Conservation (phyloP, 2,329 filamentous ascomycete species). For the Sporothrix pseudoabietina region DNA sequence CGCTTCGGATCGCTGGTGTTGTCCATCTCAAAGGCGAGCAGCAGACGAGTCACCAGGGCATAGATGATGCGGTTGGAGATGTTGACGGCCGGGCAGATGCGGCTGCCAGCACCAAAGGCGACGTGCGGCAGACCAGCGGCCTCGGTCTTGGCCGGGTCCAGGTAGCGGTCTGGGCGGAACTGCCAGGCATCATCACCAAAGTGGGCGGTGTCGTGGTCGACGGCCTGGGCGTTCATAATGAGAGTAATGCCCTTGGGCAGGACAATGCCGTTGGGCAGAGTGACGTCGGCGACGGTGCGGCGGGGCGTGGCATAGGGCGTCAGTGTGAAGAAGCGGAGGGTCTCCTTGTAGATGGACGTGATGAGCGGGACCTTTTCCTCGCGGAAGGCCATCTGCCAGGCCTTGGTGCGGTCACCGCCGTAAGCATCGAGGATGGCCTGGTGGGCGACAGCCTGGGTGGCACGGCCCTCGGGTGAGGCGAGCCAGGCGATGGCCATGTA, state of each 20-base stretch:
- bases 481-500: slow-evolving; percentile 26
- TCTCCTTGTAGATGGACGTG: slow-evolving; percentile 18
- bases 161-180: slow-evolving; percentile 23
- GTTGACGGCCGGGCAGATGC: slow-evolving; percentile 26
- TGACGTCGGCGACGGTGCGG: slow-evolving; percentile 22
- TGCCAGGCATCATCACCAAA: slow-evolving; percentile 22
- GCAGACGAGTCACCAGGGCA: slow-evolving; percentile 15
- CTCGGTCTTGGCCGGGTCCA: slow-evolving; percentile 14
- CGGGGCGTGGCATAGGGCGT: slow-evolving; percentile 21
- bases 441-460: slow-evolving; percentile 13
- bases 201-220: slow-evolving; percentile 14
- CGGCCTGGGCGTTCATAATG: slow-evolving; percentile 24
- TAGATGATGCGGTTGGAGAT: slow-evolving; percentile 25
- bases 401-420: slow-evolving; percentile 23
- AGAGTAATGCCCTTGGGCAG: slow-evolving; percentile 23
- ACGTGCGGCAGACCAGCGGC: slow-evolving; percentile 17
- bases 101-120: slow-evolving; percentile 22
- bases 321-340: slow-evolving; percentile 25
- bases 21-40: slow-evolving; percentile 20
- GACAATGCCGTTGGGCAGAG: slow-evolving; percentile 13
- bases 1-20: neutral
- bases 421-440: slow-evolving; percentile 9
- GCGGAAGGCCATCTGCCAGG: slow-evolving; percentile 24
- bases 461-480: slow-evolving; percentile 15
- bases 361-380: slow-evolving; percentile 23